phyloP scores from a whole-genome alignment of 75 land plant species.

The Gnetum montanum region DNA sequence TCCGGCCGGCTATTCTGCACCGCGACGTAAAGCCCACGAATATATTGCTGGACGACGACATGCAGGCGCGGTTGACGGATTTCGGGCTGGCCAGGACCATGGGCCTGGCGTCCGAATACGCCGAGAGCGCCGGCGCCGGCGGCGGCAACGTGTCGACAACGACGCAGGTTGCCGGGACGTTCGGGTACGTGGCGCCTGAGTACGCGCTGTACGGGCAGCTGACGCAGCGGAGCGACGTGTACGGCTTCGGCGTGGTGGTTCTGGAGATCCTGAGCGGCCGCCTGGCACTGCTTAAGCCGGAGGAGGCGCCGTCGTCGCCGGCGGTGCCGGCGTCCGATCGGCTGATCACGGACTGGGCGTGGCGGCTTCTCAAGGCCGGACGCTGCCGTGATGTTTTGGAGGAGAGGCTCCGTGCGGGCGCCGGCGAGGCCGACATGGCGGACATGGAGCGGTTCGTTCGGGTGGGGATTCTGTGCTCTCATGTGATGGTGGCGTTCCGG shows the following conservation, averaged over 20 bases:
- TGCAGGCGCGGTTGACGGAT: slow-evolving; percentile 59
- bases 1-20: slow-evolving; percentile 53
- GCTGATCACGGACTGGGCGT: slow-evolving; percentile 18
- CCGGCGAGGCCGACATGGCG: neutral
- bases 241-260: slow-evolving; percentile 6
- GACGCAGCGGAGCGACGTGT: slow-evolving; percentile 5
- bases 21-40: slow-evolving; percentile 71
- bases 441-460: slow-evolving; percentile 9
- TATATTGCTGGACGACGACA: slow-evolving; percentile 48
- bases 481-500: slow-evolving; percentile 21
- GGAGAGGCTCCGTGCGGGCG: neutral
- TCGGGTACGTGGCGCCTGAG: slow-evolving; percentile 23
- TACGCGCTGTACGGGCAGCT: slow-evolving; percentile 27
- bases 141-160: slow-evolving; percentile 31
- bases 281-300: neutral
- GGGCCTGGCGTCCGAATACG: no score
- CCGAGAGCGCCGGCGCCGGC: no score
- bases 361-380: slow-evolving; percentile 14
- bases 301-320: no score
- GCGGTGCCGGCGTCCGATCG: neutral
- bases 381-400: neutral
- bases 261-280: neutral
- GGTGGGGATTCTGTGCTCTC: slow-evolving; percentile 29
- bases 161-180: slow-evolving; percentile 9
- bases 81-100: slow-evolving; percentile 68